These are phyloP conservation scores for Malus fusca DNA, from an alignment of 306 rosid genomes.

Conservation along the genomic window DNA sequence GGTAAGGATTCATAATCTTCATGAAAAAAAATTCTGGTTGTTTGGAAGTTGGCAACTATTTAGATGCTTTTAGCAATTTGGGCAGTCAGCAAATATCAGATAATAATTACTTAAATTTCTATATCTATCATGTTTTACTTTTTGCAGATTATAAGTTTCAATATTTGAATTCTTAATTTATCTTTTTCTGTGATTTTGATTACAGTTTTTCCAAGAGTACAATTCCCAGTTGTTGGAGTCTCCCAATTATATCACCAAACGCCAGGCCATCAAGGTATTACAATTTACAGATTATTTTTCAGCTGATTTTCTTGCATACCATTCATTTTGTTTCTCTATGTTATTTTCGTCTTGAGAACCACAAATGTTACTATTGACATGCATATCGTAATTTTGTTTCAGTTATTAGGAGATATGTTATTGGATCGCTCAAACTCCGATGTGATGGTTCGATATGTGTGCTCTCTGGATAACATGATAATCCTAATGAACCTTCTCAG, in stretches of 20 bases:
- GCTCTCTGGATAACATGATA: conserved; percentile 20
- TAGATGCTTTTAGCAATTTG: not conserved
- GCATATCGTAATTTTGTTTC: not conserved
- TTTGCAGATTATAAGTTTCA: not conserved
- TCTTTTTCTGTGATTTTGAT: not conserved
- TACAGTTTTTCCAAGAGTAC: conserved; percentile 33
- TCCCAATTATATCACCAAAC: conserved; percentile 28
- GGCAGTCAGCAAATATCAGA: not conserved
- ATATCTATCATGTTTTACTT: not conserved
- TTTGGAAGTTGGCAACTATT: not conserved
- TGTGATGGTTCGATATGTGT: conserved; percentile 21
- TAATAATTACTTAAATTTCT: not conserved
- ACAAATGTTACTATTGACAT: not conserved
- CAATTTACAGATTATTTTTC: not conserved
- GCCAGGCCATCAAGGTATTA: conserved; percentile 30
- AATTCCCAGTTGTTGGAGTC: conserved; percentile 24
- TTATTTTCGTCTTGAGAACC: not conserved
- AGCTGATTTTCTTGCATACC: not conserved
- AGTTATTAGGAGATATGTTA: conserved; percentile 20
- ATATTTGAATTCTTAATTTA: not conserved
- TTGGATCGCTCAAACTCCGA: conserved; percentile 19
- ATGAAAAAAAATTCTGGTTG: not conserved
- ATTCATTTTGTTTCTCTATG: not conserved
- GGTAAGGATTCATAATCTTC: conserved; percentile 18
- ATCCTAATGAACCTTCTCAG: conserved; percentile 26